A percentile compares a stretch with the other conserved stretches of the same genome.
phyloP scores from a whole-genome alignment of 441 rosid genomes.

The Euphorbia schlechtendalii region DNA sequence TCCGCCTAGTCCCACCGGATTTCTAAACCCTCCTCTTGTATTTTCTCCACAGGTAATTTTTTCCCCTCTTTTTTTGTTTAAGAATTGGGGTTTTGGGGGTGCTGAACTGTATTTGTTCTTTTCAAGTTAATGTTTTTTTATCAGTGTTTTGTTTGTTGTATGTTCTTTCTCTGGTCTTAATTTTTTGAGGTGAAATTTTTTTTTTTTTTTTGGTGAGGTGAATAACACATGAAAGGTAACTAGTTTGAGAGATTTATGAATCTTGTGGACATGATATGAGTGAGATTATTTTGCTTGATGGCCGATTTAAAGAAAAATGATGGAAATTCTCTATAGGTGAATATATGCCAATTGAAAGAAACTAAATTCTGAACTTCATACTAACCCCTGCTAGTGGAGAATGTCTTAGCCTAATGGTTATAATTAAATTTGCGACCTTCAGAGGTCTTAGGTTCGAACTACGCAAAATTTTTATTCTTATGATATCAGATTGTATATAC shows the following conservation, averaged over 20 bases:
- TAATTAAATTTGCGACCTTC: too few species aligned
- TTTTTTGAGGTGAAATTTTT: too few species aligned
- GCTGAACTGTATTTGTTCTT: neutral
- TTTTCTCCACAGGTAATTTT: neutral
- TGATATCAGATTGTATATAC: too few species aligned
- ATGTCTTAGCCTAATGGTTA: too few species aligned
- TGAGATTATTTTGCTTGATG: neutral
- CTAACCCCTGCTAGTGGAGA: too few species aligned
- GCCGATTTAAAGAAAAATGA: neutral
- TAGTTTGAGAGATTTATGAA: too few species aligned
- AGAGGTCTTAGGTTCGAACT: too few species aligned
- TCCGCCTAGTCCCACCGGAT: neutral
- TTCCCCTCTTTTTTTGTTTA: neutral
- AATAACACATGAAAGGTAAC: neutral
- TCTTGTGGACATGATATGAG: neutral
- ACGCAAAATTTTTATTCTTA: too few species aligned
- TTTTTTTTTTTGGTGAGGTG: too few species aligned
- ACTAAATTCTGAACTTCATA: neutral
- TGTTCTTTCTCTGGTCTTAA: too few species aligned
- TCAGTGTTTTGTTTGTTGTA: too few species aligned
- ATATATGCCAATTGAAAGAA: neutral
- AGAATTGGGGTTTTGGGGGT: too few species aligned
- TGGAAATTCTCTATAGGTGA: conserved; percentile 6
- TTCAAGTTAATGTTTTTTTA: conserved; percentile 2
- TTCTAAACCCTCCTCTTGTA: conserved; percentile 11